Base-by-base conservation (phyloP, 2,329 filamentous ascomycete genomes). In the Teratosphaeriaceae sp. region DNA sequence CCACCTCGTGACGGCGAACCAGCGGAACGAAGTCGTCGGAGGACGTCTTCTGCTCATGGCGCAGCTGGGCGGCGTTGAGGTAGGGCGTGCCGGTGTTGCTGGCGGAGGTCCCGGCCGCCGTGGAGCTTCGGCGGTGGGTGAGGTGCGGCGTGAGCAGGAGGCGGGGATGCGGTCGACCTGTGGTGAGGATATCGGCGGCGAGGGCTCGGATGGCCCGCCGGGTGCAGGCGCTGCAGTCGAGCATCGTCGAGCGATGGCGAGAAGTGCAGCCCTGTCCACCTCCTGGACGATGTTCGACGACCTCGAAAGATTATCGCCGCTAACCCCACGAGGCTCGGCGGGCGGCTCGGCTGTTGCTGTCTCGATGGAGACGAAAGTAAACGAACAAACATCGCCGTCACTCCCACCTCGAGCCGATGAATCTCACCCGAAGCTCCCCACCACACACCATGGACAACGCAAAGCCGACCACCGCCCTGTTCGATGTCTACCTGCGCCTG, bases 401-500 rank as follows among this genome's bases (percentile, higher is more conserved):
- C n/a, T n/a, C n/a, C n/a, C n/a, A n/a, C n/a, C n/a, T n/a, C n/a
- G n/a, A n/a, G n/a, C n/a, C n/a, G n/a, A n/a, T n/a, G n/a, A n/a
- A n/a, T n/a, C n/a, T n/a, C n/a, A n/a, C n/a, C n/a, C n/a, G n/a
- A n/a, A n/a, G n/a, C n/a, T 19, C n/a, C 15, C 5, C 18, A 34
- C 15, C 18, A 24, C 11, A n/a, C 45, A 49, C 9, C 22, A 59
- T 59, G 56, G 56, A 59, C 22, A 35, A 21, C 27, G 30, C 34
- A 13, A 55, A 50, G 40, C 49, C 55, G 16, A 49, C 50, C 8
- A 48, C 58, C 8, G 50, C 78, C 39, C 78, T 96, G 27, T 97
- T 97, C 63, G 84, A 96, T 66, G 90, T 97, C 44, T 96, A 86
- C 61, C 75, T 97, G 30, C 85, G 90, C 38, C 72, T 97, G 38